Base-by-base conservation (phyloP, 495 filamentous ascomycete genomes). In the Xanthoparmelia taractica region DNA sequence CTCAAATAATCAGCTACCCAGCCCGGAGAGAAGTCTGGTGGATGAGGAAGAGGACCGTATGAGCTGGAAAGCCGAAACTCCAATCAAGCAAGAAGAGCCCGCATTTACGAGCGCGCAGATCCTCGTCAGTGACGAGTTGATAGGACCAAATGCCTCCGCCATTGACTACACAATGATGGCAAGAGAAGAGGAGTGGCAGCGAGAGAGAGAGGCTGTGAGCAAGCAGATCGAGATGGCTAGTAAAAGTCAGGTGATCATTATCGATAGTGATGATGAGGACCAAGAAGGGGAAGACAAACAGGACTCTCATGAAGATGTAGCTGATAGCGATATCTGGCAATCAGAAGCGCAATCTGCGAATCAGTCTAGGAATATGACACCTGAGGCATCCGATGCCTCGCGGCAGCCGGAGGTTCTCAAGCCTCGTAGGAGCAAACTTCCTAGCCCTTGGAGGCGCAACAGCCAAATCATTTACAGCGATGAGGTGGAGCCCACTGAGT, bases 201-300 rank as follows among this genome's bases (percentile, higher is more conserved):
- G 67, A 11, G 78, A 82, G 52, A 73, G 81, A 43, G 77, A 84
- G 60, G 74, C 72, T 13, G 75, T 84, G 38, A 82, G 77, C 66
- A 75, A 71, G 12, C 72, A 81, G 43, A 81, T 83, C 58, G 67
- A 78, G 48, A 72, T 77, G 65, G 76, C 80, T 23, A 77, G 77
- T 58, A 68, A 73, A 8, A 78, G 74, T 57, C 73, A 79, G 63
- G 72, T 83, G 36, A 79, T 84, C 59, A 73, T 78, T 34, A 77
- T 84, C 63, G 73, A 82, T 38, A 80, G 80, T 52, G 79, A 82
- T 67, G 71, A 71, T 17, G 59, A 66, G 8, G 68, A 72, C 10
- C 57, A 68, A 5, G 68, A 66, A 41, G 60, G 34, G 10, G 10
- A 69, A 23, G 63, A 60, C 5, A 33, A 60, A 23, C 37, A 67